Conservation (phyloP, 495 filamentous ascomycete species). For the Astrocystis sublimbata region DNA sequence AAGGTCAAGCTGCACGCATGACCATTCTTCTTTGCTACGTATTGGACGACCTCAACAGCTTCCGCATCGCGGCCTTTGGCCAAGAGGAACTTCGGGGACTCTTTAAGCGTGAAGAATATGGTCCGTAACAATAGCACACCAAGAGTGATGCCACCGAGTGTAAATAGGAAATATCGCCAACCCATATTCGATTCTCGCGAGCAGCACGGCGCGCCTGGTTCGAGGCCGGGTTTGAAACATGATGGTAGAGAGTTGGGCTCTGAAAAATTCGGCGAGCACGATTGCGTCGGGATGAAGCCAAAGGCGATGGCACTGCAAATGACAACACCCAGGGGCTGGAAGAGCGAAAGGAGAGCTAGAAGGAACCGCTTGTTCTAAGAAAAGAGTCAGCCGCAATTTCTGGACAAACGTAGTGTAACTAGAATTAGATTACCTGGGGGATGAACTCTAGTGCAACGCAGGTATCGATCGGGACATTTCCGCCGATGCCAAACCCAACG, state of each 20-base stretch:
- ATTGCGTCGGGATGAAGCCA: slow-evolving; percentile 42
- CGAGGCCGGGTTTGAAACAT: background rate
- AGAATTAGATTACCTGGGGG: slow-evolving; percentile 34
- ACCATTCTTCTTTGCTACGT: slow-evolving; percentile 42
- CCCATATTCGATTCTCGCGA: slow-evolving; percentile 51
- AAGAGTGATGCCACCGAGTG: slow-evolving; percentile 43
- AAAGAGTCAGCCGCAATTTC: background rate
- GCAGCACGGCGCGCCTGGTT: slow-evolving; percentile 41
- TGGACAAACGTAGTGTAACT: background rate
- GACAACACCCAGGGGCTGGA: slow-evolving; percentile 51
- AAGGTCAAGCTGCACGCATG: slow-evolving; percentile 1
- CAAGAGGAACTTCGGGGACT: slow-evolving; percentile 49
- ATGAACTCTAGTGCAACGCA: slow-evolving; percentile 52
- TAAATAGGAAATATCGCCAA: slow-evolving; percentile 57
- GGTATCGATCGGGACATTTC: slow-evolving; percentile 55
- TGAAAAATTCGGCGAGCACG: slow-evolving; percentile 41
- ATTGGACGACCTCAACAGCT: slow-evolving; percentile 42
- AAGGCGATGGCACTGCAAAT: slow-evolving; percentile 49
- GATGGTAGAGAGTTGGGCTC: slow-evolving; percentile 12
- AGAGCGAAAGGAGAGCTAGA: slow-evolving; percentile 49
- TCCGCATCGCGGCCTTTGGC: slow-evolving; percentile 44
- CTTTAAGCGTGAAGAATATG: slow-evolving; percentile 46
- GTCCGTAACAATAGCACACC: slow-evolving; percentile 49
- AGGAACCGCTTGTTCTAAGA: slow-evolving; percentile 46
- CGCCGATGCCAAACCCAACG: slow-evolving; percentile 50